Evolutionary conservation across 345 rosid species (phyloP).

Genomic region (Lenwebbia sp.): DNA sequence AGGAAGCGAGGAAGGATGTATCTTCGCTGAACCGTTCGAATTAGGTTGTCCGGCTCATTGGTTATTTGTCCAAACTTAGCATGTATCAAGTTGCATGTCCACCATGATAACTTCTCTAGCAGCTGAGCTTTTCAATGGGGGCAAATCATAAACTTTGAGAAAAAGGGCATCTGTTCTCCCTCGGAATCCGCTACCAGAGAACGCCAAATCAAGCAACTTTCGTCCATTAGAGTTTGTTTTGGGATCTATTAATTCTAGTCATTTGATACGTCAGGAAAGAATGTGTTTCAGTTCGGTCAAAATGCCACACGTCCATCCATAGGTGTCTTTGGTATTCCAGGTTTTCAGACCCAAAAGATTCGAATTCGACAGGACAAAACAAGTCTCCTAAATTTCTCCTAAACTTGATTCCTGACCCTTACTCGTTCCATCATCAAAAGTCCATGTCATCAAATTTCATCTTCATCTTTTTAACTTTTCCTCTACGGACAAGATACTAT

Average conservation of each 20-base stretch:
- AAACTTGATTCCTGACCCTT: neutral
- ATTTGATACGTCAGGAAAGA: neutral
- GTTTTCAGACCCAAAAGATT: neutral
- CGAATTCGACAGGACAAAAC: neutral
- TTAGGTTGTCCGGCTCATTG: neutral
- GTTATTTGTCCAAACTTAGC: neutral
- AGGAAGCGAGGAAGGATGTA: neutral
- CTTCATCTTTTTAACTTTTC: neutral
- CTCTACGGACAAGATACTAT: neutral
- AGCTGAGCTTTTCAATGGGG: neutral
- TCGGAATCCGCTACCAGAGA: neutral
- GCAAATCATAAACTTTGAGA: neutral
- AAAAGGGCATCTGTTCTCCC: neutral
- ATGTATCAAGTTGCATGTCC: neutral
- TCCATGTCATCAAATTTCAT: neutral
- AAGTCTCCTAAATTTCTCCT: neutral
- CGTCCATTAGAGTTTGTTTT: neutral
- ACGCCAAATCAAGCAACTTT: neutral
- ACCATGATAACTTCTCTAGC: neutral
- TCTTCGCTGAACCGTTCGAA: neutral
- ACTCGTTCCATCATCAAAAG: neutral
- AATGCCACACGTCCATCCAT: neutral
- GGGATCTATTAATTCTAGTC: neutral
- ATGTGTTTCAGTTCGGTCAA: neutral
- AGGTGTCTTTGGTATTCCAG: neutral